Base-by-base conservation (phyloP, 1,284 basidiomycete genomes). In the Mycosarcoma mackinlayi region DNA sequence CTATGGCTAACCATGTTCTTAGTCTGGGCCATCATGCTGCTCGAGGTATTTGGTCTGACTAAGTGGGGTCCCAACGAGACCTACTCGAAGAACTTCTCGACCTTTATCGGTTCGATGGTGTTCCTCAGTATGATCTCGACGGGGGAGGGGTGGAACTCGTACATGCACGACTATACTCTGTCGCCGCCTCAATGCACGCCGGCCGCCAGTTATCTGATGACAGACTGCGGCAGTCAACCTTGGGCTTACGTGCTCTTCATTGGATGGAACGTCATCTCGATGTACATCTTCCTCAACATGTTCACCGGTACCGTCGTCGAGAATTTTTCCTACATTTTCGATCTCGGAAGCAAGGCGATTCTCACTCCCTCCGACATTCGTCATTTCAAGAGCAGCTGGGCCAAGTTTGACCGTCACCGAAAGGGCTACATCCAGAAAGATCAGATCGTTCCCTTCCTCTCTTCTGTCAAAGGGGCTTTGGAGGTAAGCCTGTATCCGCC, bases 291-390 rank as follows among this genome's bases (percentile, higher is more conserved):
- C 84, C 88, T 93, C 75, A 96, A 96, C 85, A 90, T 77, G 57
- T 56, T 76, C 39, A 65, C 73, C 87, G 90, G 90, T 90, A 92
- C 94, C 66, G 92, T 98, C 56, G 94, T 98, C 76, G 91, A 98
- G 83, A 96, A 92, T 79, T 98, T 98, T 83, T 92, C 93, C 19
- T 97, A 95, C 83, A 92, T 98, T 9, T 95, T 94, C 84, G 93
- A 96, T 50, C 88, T 92, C 6, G 91, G 92, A 19, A 90, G 90
- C n/a, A 88, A 89, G 25, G 91, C 89, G 54, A 89, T 90, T 0
- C 89, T 98, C 40, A 91, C 90, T 21, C 88, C 95, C 44, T 91
- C 93, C 74, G 76, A 81, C 51, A 80, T 83, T 55, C 73, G 82
- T 3, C 47, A 89, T 1, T 98, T 94, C 88, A 98, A 98, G 85